phyloP scores from a whole-genome alignment of 1,139 yeast species.

The Suhomyces choctaworum region DNA sequence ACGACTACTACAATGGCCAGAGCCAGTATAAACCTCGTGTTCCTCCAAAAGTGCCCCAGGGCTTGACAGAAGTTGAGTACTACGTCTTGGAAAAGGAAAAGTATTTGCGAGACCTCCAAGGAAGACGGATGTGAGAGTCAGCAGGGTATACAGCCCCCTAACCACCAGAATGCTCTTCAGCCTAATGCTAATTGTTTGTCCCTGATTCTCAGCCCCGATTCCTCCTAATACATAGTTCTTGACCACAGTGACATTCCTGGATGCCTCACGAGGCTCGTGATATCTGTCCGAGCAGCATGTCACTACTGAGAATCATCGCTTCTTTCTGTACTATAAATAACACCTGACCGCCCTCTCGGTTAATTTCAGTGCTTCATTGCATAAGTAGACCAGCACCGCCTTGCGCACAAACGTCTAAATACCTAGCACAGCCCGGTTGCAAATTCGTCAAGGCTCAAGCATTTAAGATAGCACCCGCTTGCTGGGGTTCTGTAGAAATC shows the following conservation, averaged over 20 bases:
- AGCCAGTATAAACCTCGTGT: conserved; percentile 45
- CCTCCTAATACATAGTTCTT: no score
- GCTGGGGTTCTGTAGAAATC: no score
- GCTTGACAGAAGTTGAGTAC: conserved; percentile 49
- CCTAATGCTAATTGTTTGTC: no score
- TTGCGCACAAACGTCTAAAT: no score
- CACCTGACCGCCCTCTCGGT: background rate
- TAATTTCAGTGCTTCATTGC: conserved; percentile 3
- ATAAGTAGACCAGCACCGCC: conserved; percentile 3
- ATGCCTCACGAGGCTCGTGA: background rate
- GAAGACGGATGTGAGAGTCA: conserved; percentile 25
- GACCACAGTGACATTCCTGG: no score
- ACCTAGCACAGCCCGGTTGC: no score
- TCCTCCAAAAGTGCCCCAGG: conserved; percentile 58
- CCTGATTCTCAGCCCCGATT: no score
- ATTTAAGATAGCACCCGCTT: no score
- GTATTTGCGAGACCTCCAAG: conserved; percentile 46
- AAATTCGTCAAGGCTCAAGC: no score
- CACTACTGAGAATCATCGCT: background rate
- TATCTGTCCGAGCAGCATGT: background rate
- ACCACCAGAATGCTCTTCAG: no score
- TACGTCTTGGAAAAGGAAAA: conserved; percentile 45
- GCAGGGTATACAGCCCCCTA: no score
- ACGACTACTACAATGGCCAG: conserved; percentile 31
- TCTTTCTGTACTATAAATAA: background rate